A percentile compares a stretch with the other conserved stretches of the same genome.
Conservation (phyloP, 2,329 filamentous ascomycete genomes). For the Ambrosiella xylebori region DNA sequence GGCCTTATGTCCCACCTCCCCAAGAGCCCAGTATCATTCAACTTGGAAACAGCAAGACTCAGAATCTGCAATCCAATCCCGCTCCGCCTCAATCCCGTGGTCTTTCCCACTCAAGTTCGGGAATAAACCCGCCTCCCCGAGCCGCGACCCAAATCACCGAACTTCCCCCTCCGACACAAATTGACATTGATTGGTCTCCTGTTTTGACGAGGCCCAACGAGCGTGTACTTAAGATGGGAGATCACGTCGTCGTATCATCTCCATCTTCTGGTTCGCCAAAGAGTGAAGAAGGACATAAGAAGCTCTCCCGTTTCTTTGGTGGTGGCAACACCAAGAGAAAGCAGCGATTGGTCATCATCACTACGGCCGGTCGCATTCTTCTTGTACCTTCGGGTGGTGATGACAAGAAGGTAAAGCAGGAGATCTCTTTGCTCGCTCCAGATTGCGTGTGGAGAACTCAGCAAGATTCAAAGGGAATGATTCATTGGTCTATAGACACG, state of each 20-base stretch:
- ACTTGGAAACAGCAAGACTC: constrained; percentile 21
- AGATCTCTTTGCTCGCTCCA: constrained; percentile 63
- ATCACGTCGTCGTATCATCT: constrained; percentile 67
- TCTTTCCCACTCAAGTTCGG: constrained; percentile 1
- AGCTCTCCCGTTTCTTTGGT: constrained; percentile 85
- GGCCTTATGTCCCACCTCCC: constrained; percentile 61
- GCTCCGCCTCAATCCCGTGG: neutral
- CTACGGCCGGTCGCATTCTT: constrained; percentile 75
- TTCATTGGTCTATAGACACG: constrained; percentile 80
- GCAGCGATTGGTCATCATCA: constrained; percentile 86
- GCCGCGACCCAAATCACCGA: constrained; percentile 52
- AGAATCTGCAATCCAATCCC: neutral
- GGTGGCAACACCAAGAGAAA: constrained; percentile 83
- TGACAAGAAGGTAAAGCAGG: constrained; percentile 87
- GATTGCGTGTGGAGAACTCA: constrained; percentile 67
- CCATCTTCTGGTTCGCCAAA: constrained; percentile 59
- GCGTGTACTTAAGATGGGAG: constrained; percentile 83
- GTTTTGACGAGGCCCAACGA: constrained; percentile 84
- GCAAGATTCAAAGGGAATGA: constrained; percentile 71
- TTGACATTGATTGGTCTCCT: constrained; percentile 97
- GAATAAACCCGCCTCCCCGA: neutral
- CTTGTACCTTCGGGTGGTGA: constrained; percentile 83
- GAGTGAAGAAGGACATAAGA: constrained; percentile 60
- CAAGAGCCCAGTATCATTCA: constrained; percentile 61
- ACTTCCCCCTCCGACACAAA: constrained; percentile 82